A percentile compares a stretch with the other conserved stretches of the same genome.
Conservation (phyloP, 2,329 filamentous ascomycete species). For the Claviceps purpurea region DNA sequence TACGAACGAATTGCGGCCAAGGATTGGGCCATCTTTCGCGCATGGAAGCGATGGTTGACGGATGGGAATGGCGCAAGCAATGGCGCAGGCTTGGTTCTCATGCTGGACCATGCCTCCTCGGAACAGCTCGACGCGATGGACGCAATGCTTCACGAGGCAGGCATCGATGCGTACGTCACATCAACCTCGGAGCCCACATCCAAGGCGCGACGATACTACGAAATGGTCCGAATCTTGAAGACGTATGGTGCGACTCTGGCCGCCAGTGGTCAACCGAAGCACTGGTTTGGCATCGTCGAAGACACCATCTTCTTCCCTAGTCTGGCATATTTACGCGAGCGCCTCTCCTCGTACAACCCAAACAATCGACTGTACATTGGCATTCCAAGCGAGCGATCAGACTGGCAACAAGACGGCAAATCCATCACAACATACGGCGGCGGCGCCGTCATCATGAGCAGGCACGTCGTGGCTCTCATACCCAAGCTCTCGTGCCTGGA, state of each 20-base stretch:
- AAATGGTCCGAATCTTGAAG: slow-evolving; percentile 22
- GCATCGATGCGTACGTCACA: slow-evolving; percentile 26
- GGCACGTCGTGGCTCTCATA: slow-evolving; percentile 19
- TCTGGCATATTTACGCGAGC: slow-evolving; percentile 23
- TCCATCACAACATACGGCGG: slow-evolving; percentile 28
- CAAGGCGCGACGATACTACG: slow-evolving; percentile 22
- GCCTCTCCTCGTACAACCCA: slow-evolving; percentile 22
- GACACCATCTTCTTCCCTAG: slow-evolving; percentile 34
- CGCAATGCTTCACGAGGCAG: slow-evolving; percentile 18
- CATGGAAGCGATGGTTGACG: slow-evolving; percentile 34
- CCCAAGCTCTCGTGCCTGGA: slow-evolving; percentile 25
- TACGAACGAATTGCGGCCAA: slow-evolving; percentile 25
- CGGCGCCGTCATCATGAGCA: slow-evolving; percentile 29
- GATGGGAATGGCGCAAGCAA: slow-evolving; percentile 26
- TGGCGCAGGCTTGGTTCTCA: slow-evolving; percentile 28
- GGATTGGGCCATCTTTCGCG: slow-evolving; percentile 25
- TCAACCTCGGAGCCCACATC: slow-evolving; percentile 19
- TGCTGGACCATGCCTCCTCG: slow-evolving; percentile 24
- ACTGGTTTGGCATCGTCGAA: slow-evolving; percentile 30
- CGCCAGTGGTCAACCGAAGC: slow-evolving; percentile 23
- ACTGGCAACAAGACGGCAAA: slow-evolving; percentile 27
- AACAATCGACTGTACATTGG: slow-evolving; percentile 25
- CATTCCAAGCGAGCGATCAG: slow-evolving; percentile 28
- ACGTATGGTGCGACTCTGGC: slow-evolving; percentile 20
- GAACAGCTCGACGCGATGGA: slow-evolving; percentile 19